phyloP scores from a whole-genome alignment of 768 basidiomycete species.

The Mycena rosella region DNA sequence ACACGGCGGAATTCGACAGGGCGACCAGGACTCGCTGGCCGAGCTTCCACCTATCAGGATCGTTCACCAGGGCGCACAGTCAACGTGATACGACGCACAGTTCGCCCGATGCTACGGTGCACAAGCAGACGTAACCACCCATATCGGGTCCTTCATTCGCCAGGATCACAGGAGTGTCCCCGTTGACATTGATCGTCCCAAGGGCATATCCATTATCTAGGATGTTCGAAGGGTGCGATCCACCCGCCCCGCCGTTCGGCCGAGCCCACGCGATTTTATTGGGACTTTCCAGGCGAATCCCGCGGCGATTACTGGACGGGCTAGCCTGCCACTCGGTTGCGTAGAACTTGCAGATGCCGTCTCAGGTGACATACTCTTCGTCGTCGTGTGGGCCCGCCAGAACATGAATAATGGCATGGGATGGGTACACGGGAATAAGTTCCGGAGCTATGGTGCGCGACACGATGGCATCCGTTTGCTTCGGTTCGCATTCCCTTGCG shows the following conservation, averaged over 20 bases:
- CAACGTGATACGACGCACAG: conserved; percentile 50
- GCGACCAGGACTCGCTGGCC: conserved; percentile 71
- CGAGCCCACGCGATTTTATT: conserved; percentile 67
- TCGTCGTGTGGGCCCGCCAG: conserved; percentile 76
- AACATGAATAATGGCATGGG: conserved; percentile 65
- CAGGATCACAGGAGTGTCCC: conserved; percentile 78
- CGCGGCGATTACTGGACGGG: conserved; percentile 71
- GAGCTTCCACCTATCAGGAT: conserved; percentile 69
- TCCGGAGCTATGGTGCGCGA: conserved; percentile 40
- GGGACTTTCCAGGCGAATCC: conserved; percentile 65
- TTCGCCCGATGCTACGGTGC: conserved; percentile 65
- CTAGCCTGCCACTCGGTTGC: conserved; percentile 65
- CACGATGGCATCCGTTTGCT: conserved; percentile 31
- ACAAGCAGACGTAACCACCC: conserved; percentile 72
- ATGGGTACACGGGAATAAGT: conserved; percentile 59
- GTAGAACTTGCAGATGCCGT: conserved; percentile 66
- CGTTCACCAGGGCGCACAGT: not conserved
- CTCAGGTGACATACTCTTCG: conserved; percentile 61
- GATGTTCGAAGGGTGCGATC: conserved; percentile 77
- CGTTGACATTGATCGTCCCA: conserved; percentile 72
- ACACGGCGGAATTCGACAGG: conserved; percentile 66
- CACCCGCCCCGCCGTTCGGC: conserved; percentile 71
- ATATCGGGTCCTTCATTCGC: conserved; percentile 72
- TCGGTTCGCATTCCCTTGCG: conserved; percentile 43
- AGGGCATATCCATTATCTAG: conserved; percentile 70